Evolutionary conservation across 768 basidiomycete genomes (phyloP).

Genomic region (Candolleomyces eurysporus): DNA sequence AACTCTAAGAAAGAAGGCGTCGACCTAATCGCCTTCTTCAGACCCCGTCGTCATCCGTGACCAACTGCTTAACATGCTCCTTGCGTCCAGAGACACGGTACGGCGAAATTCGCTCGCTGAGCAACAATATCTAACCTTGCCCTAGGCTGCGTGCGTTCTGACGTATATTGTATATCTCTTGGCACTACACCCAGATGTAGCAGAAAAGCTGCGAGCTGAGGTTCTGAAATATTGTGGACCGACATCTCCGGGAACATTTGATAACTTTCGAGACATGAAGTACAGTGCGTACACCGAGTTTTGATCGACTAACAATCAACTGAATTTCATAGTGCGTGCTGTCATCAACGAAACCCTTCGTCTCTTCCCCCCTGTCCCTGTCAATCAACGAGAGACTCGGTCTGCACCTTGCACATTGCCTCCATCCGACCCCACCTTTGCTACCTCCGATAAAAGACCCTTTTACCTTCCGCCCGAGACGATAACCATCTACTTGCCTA

Average conservation of each 20-base stretch:
- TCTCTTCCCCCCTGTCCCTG: conserved; percentile 76
- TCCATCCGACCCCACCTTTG: conserved; percentile 47
- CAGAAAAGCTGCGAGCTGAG: conserved; percentile 54
- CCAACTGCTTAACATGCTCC: conserved; percentile 72
- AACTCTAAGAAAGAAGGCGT: not conserved
- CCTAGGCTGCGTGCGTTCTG: conserved; percentile 64
- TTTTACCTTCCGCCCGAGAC: conserved; percentile 61
- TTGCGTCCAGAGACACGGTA: conserved; percentile 79
- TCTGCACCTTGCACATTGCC: conserved; percentile 49
- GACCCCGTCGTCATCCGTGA: conserved; percentile 69
- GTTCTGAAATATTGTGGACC: conserved; percentile 55
- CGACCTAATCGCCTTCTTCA: conserved; percentile 22
- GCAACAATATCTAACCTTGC: not conserved
- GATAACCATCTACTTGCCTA: conserved; percentile 55
- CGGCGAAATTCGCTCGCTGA: not conserved
- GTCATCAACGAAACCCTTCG: conserved; percentile 79
- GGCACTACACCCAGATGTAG: conserved; percentile 59
- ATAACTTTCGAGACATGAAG: conserved; percentile 56
- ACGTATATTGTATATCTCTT: conserved; percentile 72
- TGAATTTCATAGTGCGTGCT: conserved; percentile 51
- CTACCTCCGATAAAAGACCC: conserved; percentile 30
- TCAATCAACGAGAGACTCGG: conserved; percentile 65
- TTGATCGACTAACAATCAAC: not conserved
- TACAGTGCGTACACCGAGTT: conserved; percentile 46
- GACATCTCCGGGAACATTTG: conserved; percentile 48